Conservation (phyloP, 202 grass and related monocot species). For the Saccharum hybrid region DNA sequence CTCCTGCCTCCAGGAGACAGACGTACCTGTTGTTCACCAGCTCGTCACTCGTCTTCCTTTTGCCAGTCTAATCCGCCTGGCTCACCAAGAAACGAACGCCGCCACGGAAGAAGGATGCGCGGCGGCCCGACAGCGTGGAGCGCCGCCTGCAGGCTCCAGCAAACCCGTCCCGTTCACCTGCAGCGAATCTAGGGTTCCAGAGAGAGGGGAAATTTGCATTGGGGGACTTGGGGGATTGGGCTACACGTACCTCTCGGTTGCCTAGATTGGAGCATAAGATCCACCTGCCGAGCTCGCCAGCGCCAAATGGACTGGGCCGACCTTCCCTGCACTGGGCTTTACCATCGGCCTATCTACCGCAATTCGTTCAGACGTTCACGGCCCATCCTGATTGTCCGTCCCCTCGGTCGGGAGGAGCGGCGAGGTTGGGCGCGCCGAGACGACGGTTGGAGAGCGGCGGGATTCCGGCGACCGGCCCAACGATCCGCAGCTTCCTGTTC, state of each 20-base stretch:
- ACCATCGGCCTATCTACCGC: not conserved
- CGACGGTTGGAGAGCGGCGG: not conserved
- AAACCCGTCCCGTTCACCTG: not conserved
- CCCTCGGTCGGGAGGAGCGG: not conserved
- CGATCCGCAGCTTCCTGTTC: not conserved
- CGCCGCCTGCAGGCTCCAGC: not conserved
- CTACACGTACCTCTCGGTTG: not conserved
- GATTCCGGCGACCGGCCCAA: slow-evolving; percentile 30
- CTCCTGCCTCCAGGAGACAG: not conserved
- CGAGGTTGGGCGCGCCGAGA: not conserved
- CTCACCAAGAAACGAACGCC: not conserved
- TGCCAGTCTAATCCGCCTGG: not conserved
- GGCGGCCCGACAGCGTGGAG: not conserved
- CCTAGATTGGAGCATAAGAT: not conserved
- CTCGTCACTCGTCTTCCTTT: not conserved
- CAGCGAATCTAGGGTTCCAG: not conserved
- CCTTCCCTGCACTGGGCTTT: not conserved
- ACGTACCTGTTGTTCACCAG: not conserved
- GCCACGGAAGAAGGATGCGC: not conserved
- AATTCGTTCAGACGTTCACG: not conserved
- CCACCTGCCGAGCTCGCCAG: not conserved
- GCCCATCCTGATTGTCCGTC: not conserved
- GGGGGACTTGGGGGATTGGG: too few species aligned
- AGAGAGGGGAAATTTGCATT: not conserved
- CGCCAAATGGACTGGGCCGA: not conserved